Conservation (phyloP, 148 eudicot species). For the Vaccinium corymbosum region DNA sequence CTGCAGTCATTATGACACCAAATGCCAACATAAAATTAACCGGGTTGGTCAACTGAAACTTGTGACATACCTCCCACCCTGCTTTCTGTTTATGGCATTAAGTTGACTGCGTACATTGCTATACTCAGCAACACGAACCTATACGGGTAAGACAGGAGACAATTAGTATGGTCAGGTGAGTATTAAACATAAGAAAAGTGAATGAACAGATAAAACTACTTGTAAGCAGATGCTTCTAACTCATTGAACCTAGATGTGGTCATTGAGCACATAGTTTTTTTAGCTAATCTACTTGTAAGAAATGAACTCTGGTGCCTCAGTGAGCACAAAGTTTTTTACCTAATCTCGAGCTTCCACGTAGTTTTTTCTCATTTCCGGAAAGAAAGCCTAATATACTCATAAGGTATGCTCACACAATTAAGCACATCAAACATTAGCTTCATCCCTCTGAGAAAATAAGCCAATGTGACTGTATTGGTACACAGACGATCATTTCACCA, state of each 20-base stretch:
- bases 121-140: conserved; percentile 97
- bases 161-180: background rate
- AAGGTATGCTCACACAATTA: background rate
- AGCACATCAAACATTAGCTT: background rate
- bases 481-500: background rate
- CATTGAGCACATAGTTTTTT: background rate
- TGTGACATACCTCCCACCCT: conserved; percentile 75
- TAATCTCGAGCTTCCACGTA: background rate
- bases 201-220: background rate
- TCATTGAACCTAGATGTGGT: background rate
- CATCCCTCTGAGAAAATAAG: background rate
- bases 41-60: background rate
- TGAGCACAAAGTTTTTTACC: background rate
- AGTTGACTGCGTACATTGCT: conserved; percentile 96
- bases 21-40: background rate
- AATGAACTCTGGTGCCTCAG: background rate
- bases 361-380: background rate
- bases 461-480: background rate
- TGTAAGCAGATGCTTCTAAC: background rate
- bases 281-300: background rate
- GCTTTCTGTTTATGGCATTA: conserved; percentile 94
- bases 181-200: background rate
- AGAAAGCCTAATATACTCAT: background rate
- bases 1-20: background rate
- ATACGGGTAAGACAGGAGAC: conserved; percentile 13